phyloP scores from a whole-genome alignment of 2,329 filamentous ascomycete species.

The Sporothrix dimorphospora region DNA sequence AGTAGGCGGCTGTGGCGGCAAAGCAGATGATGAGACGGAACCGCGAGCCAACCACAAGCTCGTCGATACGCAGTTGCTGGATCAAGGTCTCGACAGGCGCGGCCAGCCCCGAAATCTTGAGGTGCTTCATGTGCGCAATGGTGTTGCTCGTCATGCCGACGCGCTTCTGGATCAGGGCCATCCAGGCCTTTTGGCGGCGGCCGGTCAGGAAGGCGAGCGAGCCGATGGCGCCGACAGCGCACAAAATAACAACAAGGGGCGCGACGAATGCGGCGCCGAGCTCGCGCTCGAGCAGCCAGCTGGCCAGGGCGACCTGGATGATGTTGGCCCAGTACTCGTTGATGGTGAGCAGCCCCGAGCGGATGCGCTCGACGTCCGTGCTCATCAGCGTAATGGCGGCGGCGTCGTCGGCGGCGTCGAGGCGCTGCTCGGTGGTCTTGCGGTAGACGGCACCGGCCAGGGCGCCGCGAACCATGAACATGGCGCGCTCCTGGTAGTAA shows the following conservation, averaged over 20 bases:
- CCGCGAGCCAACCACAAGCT: slow-evolving; percentile 39
- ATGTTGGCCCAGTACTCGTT: slow-evolving; percentile 39
- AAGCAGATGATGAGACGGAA: slow-evolving; percentile 40
- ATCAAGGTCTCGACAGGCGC: slow-evolving; percentile 39
- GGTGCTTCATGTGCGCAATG: slow-evolving; percentile 44
- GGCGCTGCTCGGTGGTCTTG: slow-evolving; percentile 37
- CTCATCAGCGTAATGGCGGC: slow-evolving; percentile 42
- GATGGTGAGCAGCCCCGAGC: slow-evolving; percentile 34
- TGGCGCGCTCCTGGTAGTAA: slow-evolving; percentile 44
- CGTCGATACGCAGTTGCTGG: slow-evolving; percentile 42
- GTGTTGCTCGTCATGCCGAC: slow-evolving; percentile 37
- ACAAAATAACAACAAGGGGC: slow-evolving; percentile 32
- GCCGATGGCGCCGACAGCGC: background rate
- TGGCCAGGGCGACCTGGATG: slow-evolving; percentile 33
- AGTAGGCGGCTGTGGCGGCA: slow-evolving; percentile 40
- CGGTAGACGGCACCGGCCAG: slow-evolving; percentile 42
- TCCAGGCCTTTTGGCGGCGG: slow-evolving; percentile 35
- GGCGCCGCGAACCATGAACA: slow-evolving; percentile 39
- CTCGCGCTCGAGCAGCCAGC: slow-evolving; percentile 34
- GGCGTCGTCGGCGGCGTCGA: slow-evolving; percentile 31
- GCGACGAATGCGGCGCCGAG: slow-evolving; percentile 33
- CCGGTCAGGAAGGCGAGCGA: slow-evolving; percentile 1
- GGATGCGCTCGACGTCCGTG: slow-evolving; percentile 41
- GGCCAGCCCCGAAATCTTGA: slow-evolving; percentile 46
- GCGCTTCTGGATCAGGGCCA: slow-evolving; percentile 35